phyloP scores from a whole-genome alignment of 192 early-diverging fungal genomes.

The Coemansia sp. region DNA sequence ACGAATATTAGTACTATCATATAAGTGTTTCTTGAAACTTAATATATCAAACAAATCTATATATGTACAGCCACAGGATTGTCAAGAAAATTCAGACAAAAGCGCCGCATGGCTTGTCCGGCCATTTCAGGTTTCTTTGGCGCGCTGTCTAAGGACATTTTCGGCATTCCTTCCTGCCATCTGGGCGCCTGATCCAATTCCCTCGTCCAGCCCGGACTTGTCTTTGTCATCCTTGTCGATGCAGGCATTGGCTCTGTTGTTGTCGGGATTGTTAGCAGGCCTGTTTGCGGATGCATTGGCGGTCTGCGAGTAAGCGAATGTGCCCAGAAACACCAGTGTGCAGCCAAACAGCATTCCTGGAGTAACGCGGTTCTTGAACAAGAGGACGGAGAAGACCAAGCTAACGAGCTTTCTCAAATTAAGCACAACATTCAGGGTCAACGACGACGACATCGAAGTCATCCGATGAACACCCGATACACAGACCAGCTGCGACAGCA shows the following conservation, averaged over 20 bases:
- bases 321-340: slow-evolving; percentile 79
- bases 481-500: slow-evolving; percentile 86
- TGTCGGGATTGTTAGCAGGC: not conserved
- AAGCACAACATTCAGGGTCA: slow-evolving; percentile 85
- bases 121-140: not conserved
- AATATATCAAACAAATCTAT: no score
- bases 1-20: not conserved
- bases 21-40: no score
- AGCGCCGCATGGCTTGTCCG: no score
- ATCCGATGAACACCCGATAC: slow-evolving; percentile 84
- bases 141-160: not conserved
- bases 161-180: not conserved
- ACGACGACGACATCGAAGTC: slow-evolving; percentile 72
- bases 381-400: slow-evolving; percentile 73
- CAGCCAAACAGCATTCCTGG: slow-evolving; percentile 67
- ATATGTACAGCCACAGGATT: no score
- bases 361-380: slow-evolving; percentile 79
- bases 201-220: not conserved
- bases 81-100: no score
- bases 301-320: slow-evolving; percentile 67
- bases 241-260: no score
- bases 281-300: not conserved
- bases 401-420: slow-evolving; percentile 86
- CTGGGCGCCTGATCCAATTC: not conserved
- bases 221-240: no score